phyloP scores from a whole-genome alignment of 192 early-diverging fungal genomes.

The Backusella tuberculispora region DNA sequence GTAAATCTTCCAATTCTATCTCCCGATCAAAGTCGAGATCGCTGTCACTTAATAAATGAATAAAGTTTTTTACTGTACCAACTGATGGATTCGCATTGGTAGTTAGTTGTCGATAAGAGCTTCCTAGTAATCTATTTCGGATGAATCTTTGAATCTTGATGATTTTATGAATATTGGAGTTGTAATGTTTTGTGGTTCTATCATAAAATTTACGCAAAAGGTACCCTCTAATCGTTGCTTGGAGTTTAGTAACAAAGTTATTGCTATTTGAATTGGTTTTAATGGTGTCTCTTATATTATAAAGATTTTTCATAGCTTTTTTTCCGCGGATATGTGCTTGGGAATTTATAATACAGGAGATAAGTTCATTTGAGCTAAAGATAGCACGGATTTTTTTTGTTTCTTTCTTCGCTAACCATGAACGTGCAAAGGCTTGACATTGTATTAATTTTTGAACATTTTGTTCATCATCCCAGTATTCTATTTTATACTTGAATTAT shows the following conservation, averaged over 20 bases:
- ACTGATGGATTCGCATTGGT: slow-evolving; percentile 77
- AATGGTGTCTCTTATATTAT: not conserved
- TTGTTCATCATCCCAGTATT: slow-evolving; percentile 31
- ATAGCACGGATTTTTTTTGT: slow-evolving; percentile 10
- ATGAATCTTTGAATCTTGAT: slow-evolving; percentile 70
- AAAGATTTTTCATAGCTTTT: not conserved
- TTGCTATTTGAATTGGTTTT: slow-evolving; percentile 15
- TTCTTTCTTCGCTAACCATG: slow-evolving; percentile 20
- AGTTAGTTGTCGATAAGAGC: slow-evolving; percentile 30
- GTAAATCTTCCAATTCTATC: slow-evolving; percentile 74
- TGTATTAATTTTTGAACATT: slow-evolving; percentile 13
- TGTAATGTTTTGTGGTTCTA: slow-evolving; percentile 59
- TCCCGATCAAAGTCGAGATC: slow-evolving; percentile 96
- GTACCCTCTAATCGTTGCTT: not conserved
- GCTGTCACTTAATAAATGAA: slow-evolving; percentile 87
- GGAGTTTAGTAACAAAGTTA: slow-evolving; percentile 47
- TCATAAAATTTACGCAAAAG: slow-evolving; percentile 8
- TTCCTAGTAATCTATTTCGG: slow-evolving; percentile 22
- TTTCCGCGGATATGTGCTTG: not conserved
- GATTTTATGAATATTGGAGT: slow-evolving; percentile 52
- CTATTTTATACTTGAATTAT: not conserved
- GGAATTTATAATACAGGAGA: not conserved
- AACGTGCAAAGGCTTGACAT: slow-evolving; percentile 26
- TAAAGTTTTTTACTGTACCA: slow-evolving; percentile 85
- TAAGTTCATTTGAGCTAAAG: not conserved